Evolutionary conservation across 148 eudicot genomes (phyloP).

Genomic region (Heliamphora exappendiculata): DNA sequence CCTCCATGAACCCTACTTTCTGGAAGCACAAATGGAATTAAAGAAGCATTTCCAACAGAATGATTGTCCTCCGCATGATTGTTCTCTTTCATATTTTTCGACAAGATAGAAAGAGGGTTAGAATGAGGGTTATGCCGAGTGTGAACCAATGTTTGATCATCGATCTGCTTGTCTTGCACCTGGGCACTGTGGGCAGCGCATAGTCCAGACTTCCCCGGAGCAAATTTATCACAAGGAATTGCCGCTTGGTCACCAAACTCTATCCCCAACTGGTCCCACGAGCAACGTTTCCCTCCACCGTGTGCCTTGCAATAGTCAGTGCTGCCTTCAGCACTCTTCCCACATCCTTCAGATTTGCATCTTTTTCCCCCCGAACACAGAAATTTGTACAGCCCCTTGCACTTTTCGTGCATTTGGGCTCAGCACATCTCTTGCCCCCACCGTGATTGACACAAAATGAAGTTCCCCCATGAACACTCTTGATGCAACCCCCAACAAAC

Average conservation of each 20-base stretch:
- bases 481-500: constrained; percentile 48
- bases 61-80: no score
- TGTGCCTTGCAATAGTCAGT: constrained; percentile 79
- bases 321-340: constrained; percentile 74
- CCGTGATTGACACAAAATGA: constrained; percentile 74
- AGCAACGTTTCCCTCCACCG: constrained; percentile 73
- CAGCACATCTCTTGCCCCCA: constrained; percentile 79
- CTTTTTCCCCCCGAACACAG: constrained; percentile 83
- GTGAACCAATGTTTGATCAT: no score
- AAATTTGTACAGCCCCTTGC: constrained; percentile 66
- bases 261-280: constrained; percentile 47
- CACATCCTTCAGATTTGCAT: constrained; percentile 52
- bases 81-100: no score
- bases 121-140: no score
- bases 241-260: constrained; percentile 23
- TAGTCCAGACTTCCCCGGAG: constrained; percentile 56
- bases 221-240: constrained; percentile 48
- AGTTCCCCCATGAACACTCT: constrained; percentile 74
- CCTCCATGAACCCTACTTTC: constrained; percentile 84
- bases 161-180: no score
- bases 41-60: constrained; percentile 8
- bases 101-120: no score
- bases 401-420: constrained; percentile 61
- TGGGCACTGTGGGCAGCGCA: constrained; percentile 50
- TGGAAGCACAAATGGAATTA: constrained; percentile 22